phyloP scores from a whole-genome alignment of 441 rosid genomes.

The Omphalea diandra region DNA sequence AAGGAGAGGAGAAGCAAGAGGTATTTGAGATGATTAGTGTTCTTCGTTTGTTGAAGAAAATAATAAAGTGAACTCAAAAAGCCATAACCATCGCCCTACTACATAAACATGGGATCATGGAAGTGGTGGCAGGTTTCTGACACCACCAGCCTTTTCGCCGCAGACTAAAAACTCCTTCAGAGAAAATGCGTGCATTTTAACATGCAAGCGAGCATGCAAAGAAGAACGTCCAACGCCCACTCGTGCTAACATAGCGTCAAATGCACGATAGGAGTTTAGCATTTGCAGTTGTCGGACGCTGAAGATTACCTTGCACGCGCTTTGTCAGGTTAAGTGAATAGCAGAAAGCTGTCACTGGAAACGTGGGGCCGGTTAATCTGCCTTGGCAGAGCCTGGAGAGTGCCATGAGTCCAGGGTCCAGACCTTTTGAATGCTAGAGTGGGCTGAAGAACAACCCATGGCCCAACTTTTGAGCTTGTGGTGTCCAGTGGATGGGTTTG shows the following conservation, averaged over 20 bases:
- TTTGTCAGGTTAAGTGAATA: constrained; percentile 14
- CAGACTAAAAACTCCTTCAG: constrained; percentile 24
- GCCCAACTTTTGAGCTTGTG: too few relatives aligned
- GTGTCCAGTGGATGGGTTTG: too few relatives aligned
- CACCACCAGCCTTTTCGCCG: constrained; percentile 30
- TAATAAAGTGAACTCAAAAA: constrained; percentile 8
- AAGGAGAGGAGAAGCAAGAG: too few relatives aligned
- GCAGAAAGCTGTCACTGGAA: too few relatives aligned
- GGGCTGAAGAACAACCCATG: too few relatives aligned
- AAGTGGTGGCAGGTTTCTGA: constrained; percentile 38
- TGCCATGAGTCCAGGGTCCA: too few relatives aligned
- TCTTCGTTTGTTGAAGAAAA: too few relatives aligned
- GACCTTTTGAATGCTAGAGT: too few relatives aligned
- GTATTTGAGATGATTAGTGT: neutral
- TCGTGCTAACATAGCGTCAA: constrained; percentile 2
- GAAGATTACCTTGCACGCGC: constrained; percentile 23
- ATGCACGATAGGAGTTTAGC: neutral
- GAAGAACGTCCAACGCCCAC: neutral
- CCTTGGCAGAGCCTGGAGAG: too few relatives aligned
- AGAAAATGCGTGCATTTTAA: constrained; percentile 12
- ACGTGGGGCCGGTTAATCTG: too few relatives aligned
- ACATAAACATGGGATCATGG: constrained; percentile 15
- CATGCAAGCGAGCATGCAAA: too few relatives aligned
- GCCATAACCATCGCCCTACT: constrained; percentile 1
- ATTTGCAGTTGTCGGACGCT: too few relatives aligned